phyloP scores from a whole-genome alignment of 202 grass and related monocot species.

The Schoenoplectus triqueter region DNA sequence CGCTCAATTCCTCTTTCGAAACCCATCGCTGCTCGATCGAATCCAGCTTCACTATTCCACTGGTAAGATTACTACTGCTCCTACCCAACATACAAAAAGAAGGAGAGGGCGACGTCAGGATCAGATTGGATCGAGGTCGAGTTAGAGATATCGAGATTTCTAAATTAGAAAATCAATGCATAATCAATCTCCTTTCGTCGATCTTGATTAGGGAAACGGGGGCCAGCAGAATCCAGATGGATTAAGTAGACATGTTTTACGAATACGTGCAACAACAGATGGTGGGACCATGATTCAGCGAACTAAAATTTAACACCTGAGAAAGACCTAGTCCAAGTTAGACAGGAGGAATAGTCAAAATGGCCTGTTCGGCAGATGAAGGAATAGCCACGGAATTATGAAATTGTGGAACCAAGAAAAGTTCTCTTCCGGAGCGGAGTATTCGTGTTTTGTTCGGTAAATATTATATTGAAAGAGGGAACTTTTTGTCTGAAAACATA shows the following conservation, averaged over 20 bases:
- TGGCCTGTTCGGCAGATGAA: too few species aligned
- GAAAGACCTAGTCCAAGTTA: neutral
- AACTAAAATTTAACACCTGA: neutral
- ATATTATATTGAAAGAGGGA: too few species aligned
- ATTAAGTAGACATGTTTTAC: slow-evolving; percentile 21
- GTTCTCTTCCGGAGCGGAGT: too few species aligned
- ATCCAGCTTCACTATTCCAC: slow-evolving; percentile 49
- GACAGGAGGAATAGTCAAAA: neutral
- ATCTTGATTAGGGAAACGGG: slow-evolving; percentile 22
- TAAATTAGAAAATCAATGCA: slow-evolving; percentile 24
- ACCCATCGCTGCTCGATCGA: slow-evolving; percentile 73
- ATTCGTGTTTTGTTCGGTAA: too few species aligned
- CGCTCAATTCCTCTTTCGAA: slow-evolving; percentile 58
- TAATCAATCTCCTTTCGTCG: slow-evolving; percentile 34
- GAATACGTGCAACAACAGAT: neutral
- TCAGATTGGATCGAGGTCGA: slow-evolving; percentile 54
- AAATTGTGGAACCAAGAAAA: too few species aligned
- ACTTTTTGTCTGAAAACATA: too few species aligned
- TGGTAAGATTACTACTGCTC: slow-evolving; percentile 30
- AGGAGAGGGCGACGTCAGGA: slow-evolving; percentile 7
- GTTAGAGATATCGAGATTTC: neutral
- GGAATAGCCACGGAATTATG: too few species aligned
- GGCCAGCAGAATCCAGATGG: neutral
- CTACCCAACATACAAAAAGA: slow-evolving; percentile 36
- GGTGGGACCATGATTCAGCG: neutral